A percentile compares a stretch with the other conserved stretches of the same genome.
Evolutionary conservation across 345 rosid genomes (phyloP).

Genomic region (Hypericum androsaemum): DNA sequence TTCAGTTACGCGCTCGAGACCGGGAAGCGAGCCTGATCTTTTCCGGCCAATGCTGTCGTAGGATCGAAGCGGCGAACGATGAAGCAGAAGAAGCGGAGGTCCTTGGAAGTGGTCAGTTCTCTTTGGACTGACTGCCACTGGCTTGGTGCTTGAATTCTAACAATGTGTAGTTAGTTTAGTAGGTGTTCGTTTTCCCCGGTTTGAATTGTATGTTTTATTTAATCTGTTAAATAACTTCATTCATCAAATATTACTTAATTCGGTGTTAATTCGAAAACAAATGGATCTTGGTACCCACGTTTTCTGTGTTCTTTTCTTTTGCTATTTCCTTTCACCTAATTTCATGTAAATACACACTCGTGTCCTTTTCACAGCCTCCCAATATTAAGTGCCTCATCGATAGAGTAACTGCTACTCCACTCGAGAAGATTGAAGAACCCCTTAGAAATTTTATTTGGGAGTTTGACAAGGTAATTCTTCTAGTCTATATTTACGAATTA

Average conservation of each 20-base stretch:
- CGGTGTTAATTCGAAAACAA: too few species aligned
- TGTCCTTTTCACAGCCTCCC: conserved; percentile 57
- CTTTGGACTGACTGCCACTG: background rate
- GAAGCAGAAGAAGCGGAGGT: conserved; percentile 75
- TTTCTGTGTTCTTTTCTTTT: too few species aligned
- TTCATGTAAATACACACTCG: too few species aligned
- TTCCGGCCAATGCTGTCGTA: conserved; percentile 24
- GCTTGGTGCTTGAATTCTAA: too few species aligned
- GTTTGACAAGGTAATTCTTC: conserved; percentile 60
- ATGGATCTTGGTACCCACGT: too few species aligned
- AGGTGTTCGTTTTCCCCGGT: too few species aligned
- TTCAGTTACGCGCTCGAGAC: conserved; percentile 15
- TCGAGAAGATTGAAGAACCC: conserved; percentile 70
- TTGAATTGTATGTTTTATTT: too few species aligned
- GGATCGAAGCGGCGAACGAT: conserved; percentile 38
- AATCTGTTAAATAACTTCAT: too few species aligned
- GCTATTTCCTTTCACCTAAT: background rate
- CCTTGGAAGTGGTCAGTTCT: conserved; percentile 64
- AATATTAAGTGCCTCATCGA: conserved; percentile 75
- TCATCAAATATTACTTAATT: too few species aligned
- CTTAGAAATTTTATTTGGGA: conserved; percentile 80
- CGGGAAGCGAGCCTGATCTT: too few species aligned
- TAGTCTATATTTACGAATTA: conserved; percentile 9
- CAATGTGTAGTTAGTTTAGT: too few species aligned
- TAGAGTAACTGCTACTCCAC: conserved; percentile 51